Conservation (phyloP, 805 yeast genomes). For the Dipodascopsis tothii region DNA sequence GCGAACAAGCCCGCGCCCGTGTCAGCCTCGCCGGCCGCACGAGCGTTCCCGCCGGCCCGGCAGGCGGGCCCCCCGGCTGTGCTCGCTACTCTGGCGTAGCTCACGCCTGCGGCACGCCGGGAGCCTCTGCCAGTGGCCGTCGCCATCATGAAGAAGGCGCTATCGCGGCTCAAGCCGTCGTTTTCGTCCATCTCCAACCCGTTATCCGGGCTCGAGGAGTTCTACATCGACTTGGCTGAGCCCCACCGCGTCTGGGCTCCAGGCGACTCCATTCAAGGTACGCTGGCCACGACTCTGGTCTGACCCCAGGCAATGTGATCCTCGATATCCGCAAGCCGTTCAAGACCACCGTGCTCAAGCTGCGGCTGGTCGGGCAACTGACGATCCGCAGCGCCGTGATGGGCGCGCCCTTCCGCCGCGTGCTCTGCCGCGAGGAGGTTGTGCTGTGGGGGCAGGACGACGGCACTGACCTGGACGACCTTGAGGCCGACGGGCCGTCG, state of each 20-base stretch:
- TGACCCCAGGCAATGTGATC: slow-evolving; percentile 28
- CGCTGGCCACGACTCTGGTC: background rate
- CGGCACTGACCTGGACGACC: background rate
- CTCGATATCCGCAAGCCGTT: slow-evolving; percentile 27
- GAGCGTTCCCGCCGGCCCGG: too few species aligned
- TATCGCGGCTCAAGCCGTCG: slow-evolving; percentile 19
- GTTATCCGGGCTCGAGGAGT: slow-evolving; percentile 37
- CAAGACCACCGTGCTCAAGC: slow-evolving; percentile 22
- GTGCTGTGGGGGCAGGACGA: slow-evolving; percentile 24
- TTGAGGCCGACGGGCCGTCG: background rate
- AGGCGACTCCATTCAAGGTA: slow-evolving; percentile 63
- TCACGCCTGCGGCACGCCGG: too few species aligned
- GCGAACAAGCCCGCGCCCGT: too few species aligned
- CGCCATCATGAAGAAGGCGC: slow-evolving; percentile 21
- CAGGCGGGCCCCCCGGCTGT: too few species aligned
- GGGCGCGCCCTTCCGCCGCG: slow-evolving; percentile 27
- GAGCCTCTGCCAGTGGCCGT: too few species aligned
- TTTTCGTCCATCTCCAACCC: slow-evolving; percentile 14
- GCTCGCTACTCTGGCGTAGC: too few species aligned
- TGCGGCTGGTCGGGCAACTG: slow-evolving; percentile 29
- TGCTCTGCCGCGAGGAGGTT: slow-evolving; percentile 27
- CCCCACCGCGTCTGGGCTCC: slow-evolving; percentile 77
- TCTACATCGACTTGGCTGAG: slow-evolving; percentile 61
- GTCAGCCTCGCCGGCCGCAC: too few species aligned
- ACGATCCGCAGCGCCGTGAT: slow-evolving; percentile 28